Percentiles rank a stretch among this genome's conserved stretches.
Conservation (phyloP, 1,284 basidiomycete species). For the Irpex lacteus region DNA sequence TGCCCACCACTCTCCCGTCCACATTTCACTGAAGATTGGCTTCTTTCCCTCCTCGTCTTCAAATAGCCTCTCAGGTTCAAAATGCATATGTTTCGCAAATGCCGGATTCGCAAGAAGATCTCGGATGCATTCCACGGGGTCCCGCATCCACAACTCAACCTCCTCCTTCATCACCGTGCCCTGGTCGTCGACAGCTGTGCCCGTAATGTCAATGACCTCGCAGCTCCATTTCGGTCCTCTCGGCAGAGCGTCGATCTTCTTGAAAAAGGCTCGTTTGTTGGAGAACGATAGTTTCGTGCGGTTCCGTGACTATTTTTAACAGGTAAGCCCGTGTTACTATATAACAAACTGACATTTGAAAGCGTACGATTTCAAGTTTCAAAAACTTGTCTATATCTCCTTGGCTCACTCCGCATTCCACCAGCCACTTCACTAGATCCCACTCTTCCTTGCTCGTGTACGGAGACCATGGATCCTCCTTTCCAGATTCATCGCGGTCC, state of each 20-base stretch:
- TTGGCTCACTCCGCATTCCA: constrained; percentile 12
- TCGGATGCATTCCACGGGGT: constrained; percentile 30
- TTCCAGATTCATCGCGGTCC: neutral
- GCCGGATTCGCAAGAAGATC: constrained; percentile 32
- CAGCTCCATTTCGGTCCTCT: constrained; percentile 21
- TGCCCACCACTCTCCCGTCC: constrained; percentile 42
- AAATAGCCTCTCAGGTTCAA: constrained; percentile 32
- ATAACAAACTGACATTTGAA: neutral
- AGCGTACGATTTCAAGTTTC: constrained; percentile 11
- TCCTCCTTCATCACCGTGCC: constrained; percentile 13
- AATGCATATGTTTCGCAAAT: constrained; percentile 28
- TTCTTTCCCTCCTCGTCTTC: constrained; percentile 21
- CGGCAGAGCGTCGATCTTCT: constrained; percentile 30
- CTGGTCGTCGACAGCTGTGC: constrained; percentile 12
- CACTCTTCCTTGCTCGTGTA: constrained; percentile 12
- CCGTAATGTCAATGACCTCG: constrained; percentile 20
- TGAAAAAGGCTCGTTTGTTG: constrained; percentile 24
- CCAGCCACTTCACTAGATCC: constrained; percentile 9
- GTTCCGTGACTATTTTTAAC: constrained; percentile 8
- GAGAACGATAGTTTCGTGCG: constrained; percentile 15
- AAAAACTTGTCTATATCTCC: constrained; percentile 13
- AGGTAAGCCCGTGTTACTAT: neutral
- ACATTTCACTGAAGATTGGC: constrained; percentile 36
- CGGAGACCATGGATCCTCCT: constrained; percentile 8
- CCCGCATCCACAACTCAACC: constrained; percentile 26